Conservation (phyloP, 2,329 filamentous ascomycete species). For the Paraphoma sp. region DNA sequence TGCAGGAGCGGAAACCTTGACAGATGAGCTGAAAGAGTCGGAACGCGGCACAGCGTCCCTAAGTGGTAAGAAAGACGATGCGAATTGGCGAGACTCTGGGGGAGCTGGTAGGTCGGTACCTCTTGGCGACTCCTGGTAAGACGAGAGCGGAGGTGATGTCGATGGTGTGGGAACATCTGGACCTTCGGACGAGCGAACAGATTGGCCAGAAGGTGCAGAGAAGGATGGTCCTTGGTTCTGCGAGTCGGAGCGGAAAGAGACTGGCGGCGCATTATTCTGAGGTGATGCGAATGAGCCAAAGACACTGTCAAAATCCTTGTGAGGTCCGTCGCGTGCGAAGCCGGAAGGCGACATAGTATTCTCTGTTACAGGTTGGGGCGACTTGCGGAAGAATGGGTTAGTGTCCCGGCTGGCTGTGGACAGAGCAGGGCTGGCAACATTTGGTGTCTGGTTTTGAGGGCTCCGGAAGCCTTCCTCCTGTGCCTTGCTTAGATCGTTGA, state of each 20-base stretch:
- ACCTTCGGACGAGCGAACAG: conserved; percentile 53
- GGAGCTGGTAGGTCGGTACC: conserved; percentile 68
- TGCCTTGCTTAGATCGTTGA: conserved; percentile 70
- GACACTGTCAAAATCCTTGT: conserved; percentile 75
- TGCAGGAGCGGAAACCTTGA: conserved; percentile 76
- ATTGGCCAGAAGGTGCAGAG: conserved; percentile 50
- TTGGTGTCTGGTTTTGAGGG: conserved; percentile 46
- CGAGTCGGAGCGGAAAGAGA: conserved; percentile 67
- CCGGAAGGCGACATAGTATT: conserved; percentile 59
- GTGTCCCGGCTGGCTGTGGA: conserved; percentile 73
- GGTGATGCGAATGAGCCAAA: conserved; percentile 71
- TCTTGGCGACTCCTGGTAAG: conserved; percentile 61
- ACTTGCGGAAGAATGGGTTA: conserved; percentile 90
- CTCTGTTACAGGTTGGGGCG: conserved; percentile 57
- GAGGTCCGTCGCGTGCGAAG: conserved; percentile 51
- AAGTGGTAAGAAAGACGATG: conserved; percentile 77
- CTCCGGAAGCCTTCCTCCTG: conserved; percentile 59
- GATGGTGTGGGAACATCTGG: conserved; percentile 66
- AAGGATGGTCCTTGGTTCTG: conserved; percentile 44
- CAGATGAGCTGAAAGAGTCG: conserved; percentile 77
- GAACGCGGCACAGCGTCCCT: conserved; percentile 60
- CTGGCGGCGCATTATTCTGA: conserved; percentile 58
- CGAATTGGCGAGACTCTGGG: conserved; percentile 78
- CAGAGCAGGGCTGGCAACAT: conserved; percentile 70
- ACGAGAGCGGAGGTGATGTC: conserved; percentile 66